Conservation (phyloP, 2,329 filamentous ascomycete genomes). For the Trichocomaceae sp. region DNA sequence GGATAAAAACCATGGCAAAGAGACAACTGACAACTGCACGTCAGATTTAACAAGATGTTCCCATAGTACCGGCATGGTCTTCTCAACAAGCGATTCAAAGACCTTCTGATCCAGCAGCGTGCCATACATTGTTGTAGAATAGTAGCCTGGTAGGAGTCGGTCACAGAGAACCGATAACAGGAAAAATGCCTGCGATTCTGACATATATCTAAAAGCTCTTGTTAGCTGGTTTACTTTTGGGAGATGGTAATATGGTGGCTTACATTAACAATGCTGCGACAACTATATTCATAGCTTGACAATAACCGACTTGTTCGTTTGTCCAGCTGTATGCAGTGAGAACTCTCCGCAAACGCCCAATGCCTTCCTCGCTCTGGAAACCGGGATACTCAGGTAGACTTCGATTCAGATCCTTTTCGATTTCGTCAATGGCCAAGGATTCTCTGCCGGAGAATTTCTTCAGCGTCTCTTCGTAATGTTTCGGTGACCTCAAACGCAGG, state of each 20-base stretch:
- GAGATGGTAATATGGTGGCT: slow-evolving; percentile 21
- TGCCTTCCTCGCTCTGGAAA: slow-evolving; percentile 93
- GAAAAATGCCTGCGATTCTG: slow-evolving; percentile 91
- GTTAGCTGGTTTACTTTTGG: slow-evolving; percentile 17
- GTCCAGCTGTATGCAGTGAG: slow-evolving; percentile 97
- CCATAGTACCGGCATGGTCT: slow-evolving; percentile 97
- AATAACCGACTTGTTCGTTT: slow-evolving; percentile 92
- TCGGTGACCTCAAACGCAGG: slow-evolving; percentile 77
- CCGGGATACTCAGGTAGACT: slow-evolving; percentile 95
- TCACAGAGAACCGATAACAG: slow-evolving; percentile 87
- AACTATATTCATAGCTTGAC: slow-evolving; percentile 99
- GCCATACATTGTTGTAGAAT: slow-evolving; percentile 98
- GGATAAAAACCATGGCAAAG: slow-evolving; percentile 94
- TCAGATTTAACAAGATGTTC: slow-evolving; percentile 96
- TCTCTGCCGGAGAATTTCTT: slow-evolving; percentile 75
- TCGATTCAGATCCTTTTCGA: slow-evolving; percentile 95
- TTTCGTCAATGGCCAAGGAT: slow-evolving; percentile 95
- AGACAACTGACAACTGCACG: slow-evolving; percentile 94
- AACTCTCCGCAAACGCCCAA: slow-evolving; percentile 79
- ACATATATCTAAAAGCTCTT: slow-evolving; percentile 68
- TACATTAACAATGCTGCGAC: slow-evolving; percentile 91
- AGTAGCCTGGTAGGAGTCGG: slow-evolving; percentile 88
- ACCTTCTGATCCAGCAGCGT: slow-evolving; percentile 94
- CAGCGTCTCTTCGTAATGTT: slow-evolving; percentile 75
- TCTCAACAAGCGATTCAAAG: slow-evolving; percentile 96